A percentile compares a stretch with the other conserved stretches of the same genome.
phyloP scores from a whole-genome alignment of 495 filamentous ascomycete genomes.

The Polyplosphaeria fusca region DNA sequence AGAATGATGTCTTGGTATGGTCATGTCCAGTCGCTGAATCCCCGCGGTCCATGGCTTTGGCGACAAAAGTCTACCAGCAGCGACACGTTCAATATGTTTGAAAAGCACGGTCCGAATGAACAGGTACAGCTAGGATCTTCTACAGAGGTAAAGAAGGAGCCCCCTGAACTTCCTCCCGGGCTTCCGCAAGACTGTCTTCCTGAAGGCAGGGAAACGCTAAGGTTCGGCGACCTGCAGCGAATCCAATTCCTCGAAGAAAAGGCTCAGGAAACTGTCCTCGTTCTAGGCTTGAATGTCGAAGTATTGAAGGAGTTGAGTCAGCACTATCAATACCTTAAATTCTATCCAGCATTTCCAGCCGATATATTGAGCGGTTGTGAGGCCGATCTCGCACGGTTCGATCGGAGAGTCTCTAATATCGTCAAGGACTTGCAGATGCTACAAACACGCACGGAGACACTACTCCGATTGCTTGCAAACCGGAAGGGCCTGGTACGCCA shows the following conservation, averaged over 20 bases:
- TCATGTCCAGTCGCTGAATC: too few species aligned
- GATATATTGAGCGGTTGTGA: conserved; percentile 9
- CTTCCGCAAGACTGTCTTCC: too few species aligned
- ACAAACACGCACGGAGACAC: conserved; percentile 32
- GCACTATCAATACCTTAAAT: conserved; percentile 30
- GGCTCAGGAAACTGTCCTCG: conserved; percentile 40
- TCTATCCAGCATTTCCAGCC: background rate
- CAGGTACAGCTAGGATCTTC: too few species aligned
- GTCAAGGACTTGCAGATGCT: conserved; percentile 37
- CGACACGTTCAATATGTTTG: too few species aligned
- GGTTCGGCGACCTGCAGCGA: conserved; percentile 42
- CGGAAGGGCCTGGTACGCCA: conserved; percentile 35
- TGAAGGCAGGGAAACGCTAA: too few species aligned
- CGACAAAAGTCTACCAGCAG: too few species aligned
- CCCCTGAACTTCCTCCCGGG: too few species aligned
- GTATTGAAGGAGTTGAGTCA: conserved; percentile 41
- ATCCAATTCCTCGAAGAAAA: conserved; percentile 45
- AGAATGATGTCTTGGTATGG: too few species aligned
- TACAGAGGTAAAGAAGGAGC: too few species aligned
- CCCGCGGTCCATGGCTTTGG: too few species aligned
- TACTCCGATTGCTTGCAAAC: conserved; percentile 34
- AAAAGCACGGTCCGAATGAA: too few species aligned
- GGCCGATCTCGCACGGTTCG: conserved; percentile 27
- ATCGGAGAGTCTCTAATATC: conserved; percentile 25
- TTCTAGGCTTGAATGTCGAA: conserved; percentile 41